A percentile compares a stretch with the other conserved stretches of the same genome.
Evolutionary conservation across 305 asterid genomes (phyloP).

Genomic region (Vinca major): DNA sequence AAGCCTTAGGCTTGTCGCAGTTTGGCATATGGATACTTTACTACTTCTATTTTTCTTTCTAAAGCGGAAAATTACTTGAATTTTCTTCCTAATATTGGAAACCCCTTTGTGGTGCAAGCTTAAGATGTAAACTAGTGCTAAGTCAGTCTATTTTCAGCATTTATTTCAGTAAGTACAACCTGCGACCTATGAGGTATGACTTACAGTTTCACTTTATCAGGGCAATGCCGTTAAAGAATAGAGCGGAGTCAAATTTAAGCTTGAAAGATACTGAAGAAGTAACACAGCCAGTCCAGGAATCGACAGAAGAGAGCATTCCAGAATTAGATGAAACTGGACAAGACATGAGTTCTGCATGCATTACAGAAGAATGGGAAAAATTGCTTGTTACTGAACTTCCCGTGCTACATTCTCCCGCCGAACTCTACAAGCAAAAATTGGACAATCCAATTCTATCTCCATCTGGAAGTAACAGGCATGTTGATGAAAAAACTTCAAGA

Average conservation of each 20-base stretch:
- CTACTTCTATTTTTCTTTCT: not conserved
- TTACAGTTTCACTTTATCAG: slow-evolving; percentile 25
- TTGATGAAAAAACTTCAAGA: slow-evolving; percentile 73
- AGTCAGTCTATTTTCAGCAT: not conserved
- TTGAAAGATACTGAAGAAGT: slow-evolving; percentile 27
- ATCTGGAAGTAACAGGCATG: slow-evolving; percentile 36
- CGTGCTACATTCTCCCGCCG: slow-evolving; percentile 36
- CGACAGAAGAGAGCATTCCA: slow-evolving; percentile 26
- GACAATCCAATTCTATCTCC: slow-evolving; percentile 39
- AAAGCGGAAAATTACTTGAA: not conserved
- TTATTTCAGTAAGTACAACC: not conserved
- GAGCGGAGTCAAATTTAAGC: slow-evolving; percentile 26
- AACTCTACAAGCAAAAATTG: slow-evolving; percentile 31
- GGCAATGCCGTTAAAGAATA: slow-evolving; percentile 45
- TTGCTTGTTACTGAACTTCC: slow-evolving; percentile 53
- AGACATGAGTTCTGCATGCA: slow-evolving; percentile 22
- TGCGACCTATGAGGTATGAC: slow-evolving; percentile 4
- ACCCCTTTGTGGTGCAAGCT: not conserved
- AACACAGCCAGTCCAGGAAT: slow-evolving; percentile 20
- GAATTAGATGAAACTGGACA: slow-evolving; percentile 22
- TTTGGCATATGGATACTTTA: not conserved
- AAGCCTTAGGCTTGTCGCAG: not conserved
- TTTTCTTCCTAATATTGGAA: not conserved
- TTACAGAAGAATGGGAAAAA: slow-evolving; percentile 72
- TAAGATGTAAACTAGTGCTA: not conserved